phyloP scores from a whole-genome alignment of 164 flowering plant species.

The Berberis thunbergii region DNA sequence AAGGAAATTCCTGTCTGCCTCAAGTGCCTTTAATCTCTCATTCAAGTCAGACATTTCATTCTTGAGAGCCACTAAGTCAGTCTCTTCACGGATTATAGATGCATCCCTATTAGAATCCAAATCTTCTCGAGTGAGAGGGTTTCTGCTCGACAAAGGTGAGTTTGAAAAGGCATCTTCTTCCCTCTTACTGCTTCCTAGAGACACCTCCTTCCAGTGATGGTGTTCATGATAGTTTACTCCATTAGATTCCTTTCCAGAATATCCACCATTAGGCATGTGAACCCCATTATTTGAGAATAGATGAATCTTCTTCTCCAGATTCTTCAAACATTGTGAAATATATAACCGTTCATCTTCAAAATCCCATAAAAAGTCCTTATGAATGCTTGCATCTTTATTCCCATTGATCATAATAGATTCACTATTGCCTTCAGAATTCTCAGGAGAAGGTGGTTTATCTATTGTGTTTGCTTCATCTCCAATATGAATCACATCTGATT shows the following conservation, averaged over 20 bases:
- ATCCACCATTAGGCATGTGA: slow-evolving; percentile 16
- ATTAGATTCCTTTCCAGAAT: slow-evolving; percentile 13
- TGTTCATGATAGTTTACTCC: slow-evolving; percentile 10
- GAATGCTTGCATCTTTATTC: slow-evolving; percentile 3
- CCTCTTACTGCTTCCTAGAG: slow-evolving; percentile 7
- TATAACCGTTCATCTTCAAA: slow-evolving; percentile 45
- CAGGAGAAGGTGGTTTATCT: slow-evolving; percentile 3
- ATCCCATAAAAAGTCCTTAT: slow-evolving; percentile 20
- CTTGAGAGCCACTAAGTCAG: slow-evolving; percentile 20
- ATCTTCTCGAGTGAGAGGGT: not conserved
- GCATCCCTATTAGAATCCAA: not conserved
- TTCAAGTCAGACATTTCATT: slow-evolving; percentile 37
- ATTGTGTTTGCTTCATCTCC: slow-evolving; percentile 5
- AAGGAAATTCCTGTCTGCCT: slow-evolving; percentile 47
- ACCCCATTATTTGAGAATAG: slow-evolving; percentile 20
- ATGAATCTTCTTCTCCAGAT: slow-evolving; percentile 45
- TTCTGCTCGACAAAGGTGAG: slow-evolving; percentile 7
- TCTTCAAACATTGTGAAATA: slow-evolving; percentile 37
- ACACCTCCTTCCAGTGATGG: slow-evolving; percentile 6
- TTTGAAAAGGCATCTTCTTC: slow-evolving; percentile 14
- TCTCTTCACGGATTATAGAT: slow-evolving; percentile 1
- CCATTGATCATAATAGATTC: slow-evolving; percentile 1
- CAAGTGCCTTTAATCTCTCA: slow-evolving; percentile 46
- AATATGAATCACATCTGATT: slow-evolving; percentile 1
- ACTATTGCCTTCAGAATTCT: slow-evolving; percentile 11